Evolutionary conservation across 257 asterid species (phyloP), one percentile per base, ranked within the genome.

Genomic region (Jacaranda copaia): DNA sequence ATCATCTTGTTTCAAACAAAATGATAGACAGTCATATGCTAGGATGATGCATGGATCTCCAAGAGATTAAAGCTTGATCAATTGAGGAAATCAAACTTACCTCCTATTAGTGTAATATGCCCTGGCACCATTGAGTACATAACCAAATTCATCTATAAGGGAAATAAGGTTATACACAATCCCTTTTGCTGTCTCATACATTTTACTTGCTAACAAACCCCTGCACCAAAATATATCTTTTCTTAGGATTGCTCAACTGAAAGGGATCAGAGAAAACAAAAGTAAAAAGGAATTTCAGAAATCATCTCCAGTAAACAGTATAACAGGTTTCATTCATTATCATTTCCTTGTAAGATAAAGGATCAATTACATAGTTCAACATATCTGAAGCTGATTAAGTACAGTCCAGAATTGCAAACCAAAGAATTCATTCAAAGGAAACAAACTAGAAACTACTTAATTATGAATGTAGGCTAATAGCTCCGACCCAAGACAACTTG

Each of bases 51-150:
- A 25, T 25, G 32, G 32, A 25, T 25, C 32, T 25, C 32, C 1
- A 25, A 25, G 32, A 2, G 32, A 25, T 25, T 25, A 25, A 25
- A 25, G 32, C 32, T 25, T 25, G 32, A 25, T 25, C 32, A 25
- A 25, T 25, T 25, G 32, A 25, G 32, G 8, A 4, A 42, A 42
- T 42, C 0, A 5, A 45, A 43, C 73, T 71, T 83, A 89, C 99
- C 99, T 96, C 78, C 98, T 81, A 78, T 96, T 96, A 25, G 95
- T 91, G 82, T 93, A 96, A 71, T 96, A 96, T 38, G 92, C 93
- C 75, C 97, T 79, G 19, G 98, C 97, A 62, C 99, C 99, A 64
- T 96, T 96, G 77, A 96, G 97, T 71, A 90, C 97, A 72, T 86
- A 72, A 11, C 98, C 97, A 45, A 75, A 96, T 83, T 82, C 79